Evolutionary conservation across 495 filamentous ascomycete genomes (phyloP).

Genomic region (Venustampulla echinocandica): DNA sequence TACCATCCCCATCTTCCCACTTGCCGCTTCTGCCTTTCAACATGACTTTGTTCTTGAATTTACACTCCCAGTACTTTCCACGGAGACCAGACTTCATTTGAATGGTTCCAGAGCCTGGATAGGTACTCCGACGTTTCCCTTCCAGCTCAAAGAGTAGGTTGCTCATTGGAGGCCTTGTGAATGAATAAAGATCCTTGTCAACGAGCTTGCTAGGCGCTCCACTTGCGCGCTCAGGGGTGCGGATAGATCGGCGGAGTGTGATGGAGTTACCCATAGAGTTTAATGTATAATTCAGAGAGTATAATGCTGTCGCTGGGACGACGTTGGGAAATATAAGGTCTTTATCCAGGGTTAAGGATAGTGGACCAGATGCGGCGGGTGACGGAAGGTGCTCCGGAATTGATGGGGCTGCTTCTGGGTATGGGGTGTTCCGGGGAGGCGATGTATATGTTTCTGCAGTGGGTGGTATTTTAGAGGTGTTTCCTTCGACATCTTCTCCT

Average conservation of each 20-base stretch:
- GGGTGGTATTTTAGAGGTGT: no score
- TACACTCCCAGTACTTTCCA: slow-evolving; percentile 11
- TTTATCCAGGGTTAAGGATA: slow-evolving; percentile 8
- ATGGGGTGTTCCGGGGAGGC: background rate
- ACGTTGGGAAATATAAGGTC: slow-evolving; percentile 10
- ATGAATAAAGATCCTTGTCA: slow-evolving; percentile 12
- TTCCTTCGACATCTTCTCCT: background rate
- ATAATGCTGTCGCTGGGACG: slow-evolving; percentile 10
- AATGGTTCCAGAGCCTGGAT: slow-evolving; percentile 1
- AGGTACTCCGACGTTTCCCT: slow-evolving; percentile 10
- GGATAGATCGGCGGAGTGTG: slow-evolving; percentile 9
- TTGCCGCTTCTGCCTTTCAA: background rate
- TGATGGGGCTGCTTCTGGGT: background rate
- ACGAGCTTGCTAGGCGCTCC: background rate
- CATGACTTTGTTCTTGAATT: slow-evolving; percentile 8
- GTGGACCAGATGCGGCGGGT: background rate
- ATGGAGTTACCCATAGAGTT: slow-evolving; percentile 7
- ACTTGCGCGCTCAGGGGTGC: background rate
- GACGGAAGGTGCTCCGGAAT: background rate
- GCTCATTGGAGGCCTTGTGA: slow-evolving; percentile 1
- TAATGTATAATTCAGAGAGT: slow-evolving; percentile 11
- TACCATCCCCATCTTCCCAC: slow-evolving; percentile 9
- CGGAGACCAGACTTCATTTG: background rate
- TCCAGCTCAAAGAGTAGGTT: background rate
- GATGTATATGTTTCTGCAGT: background rate